phyloP scores from a whole-genome alignment of 331 rosid genomes.

The Pyracantha coccinea region DNA sequence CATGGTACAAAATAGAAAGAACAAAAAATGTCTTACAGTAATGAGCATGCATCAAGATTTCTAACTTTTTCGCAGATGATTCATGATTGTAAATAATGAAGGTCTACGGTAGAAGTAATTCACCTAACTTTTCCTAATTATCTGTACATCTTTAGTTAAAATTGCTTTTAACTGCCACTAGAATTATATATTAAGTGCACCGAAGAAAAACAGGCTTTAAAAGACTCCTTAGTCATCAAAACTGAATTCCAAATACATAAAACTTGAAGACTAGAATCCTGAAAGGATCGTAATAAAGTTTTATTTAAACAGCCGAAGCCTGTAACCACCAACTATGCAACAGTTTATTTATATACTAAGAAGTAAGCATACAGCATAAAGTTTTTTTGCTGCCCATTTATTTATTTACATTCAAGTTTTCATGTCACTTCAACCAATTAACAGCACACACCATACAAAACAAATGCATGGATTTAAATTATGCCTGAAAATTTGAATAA shows the following conservation, averaged over 20 bases:
- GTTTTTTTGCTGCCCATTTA: background rate
- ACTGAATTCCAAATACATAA: background rate
- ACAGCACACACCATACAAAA: background rate
- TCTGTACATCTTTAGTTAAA: background rate
- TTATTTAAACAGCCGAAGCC: background rate
- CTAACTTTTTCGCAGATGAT: background rate
- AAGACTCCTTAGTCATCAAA: background rate
- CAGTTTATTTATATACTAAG: background rate
- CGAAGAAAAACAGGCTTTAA: background rate
- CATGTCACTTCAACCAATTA: slow-evolving; percentile 12
- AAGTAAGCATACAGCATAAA: background rate
- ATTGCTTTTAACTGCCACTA: background rate
- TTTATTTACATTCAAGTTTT: background rate
- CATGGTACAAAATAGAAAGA: background rate
- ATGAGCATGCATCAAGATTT: background rate
- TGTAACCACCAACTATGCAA: background rate
- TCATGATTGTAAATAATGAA: background rate
- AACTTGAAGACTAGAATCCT: background rate
- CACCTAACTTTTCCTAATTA: background rate
- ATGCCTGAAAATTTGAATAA: background rate
- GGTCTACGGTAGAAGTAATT: background rate
- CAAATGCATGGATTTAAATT: slow-evolving; percentile 5
- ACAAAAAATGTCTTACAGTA: background rate
- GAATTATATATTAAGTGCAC: background rate
- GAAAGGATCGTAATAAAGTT: background rate